phyloP scores from a whole-genome alignment of 225 moss, liverwort and hornwort species.

The Neckera pumila region DNA sequence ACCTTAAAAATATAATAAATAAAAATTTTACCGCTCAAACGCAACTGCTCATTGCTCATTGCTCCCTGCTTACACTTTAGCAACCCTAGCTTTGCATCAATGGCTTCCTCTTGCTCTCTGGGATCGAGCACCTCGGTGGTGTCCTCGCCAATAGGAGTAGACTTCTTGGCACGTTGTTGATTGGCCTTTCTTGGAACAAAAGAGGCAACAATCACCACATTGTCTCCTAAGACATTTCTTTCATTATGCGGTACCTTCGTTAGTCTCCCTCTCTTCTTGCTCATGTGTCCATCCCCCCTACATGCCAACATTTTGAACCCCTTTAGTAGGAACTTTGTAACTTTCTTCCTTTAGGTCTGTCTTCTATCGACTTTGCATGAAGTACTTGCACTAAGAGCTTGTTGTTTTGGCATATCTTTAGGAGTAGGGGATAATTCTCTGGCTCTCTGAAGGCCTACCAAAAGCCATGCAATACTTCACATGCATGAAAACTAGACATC shows the following conservation, averaged over 20 bases:
- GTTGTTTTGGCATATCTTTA: neutral
- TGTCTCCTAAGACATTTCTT: too few relatives aligned
- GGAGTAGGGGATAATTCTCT: accelerated
- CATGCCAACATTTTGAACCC: too few relatives aligned
- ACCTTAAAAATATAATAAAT: too few relatives aligned
- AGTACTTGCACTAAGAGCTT: neutral
- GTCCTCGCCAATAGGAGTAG: accelerated
- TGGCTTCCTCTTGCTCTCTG: too few relatives aligned
- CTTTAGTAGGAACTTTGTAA: too few relatives aligned
- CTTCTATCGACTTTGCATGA: accelerated
- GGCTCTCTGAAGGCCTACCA: accelerated
- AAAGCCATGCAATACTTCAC: neutral
- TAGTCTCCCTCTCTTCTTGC: neutral
- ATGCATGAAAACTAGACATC: neutral
- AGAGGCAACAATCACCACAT: too few relatives aligned
- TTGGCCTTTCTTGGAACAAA: neutral
- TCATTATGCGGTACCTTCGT: accelerated
- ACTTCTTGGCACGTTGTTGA: neutral
- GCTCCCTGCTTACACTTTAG: too few relatives aligned
- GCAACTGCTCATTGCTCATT: too few relatives aligned
- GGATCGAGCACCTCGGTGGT: too few relatives aligned
- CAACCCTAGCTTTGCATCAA: too few relatives aligned
- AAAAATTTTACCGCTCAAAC: too few relatives aligned
- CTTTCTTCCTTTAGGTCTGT: too few relatives aligned
- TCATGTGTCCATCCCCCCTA: accelerated